Conservation (phyloP, 2,329 filamentous ascomycete genomes). For the Zymoseptoria crescenta region DNA sequence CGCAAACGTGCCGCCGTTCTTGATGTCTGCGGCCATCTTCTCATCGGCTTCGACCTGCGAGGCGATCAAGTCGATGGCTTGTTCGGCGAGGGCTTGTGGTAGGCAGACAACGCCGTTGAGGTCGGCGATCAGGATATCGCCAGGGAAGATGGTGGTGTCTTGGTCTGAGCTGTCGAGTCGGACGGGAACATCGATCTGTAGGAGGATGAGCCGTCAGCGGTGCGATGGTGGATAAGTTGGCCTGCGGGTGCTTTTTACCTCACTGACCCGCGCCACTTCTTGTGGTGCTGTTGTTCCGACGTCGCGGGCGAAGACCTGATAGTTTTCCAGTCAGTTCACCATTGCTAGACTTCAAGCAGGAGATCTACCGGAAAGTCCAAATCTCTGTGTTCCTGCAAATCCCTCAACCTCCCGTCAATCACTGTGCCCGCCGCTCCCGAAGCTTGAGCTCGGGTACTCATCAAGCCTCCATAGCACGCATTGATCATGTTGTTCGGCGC, state of each 20-base stretch:
- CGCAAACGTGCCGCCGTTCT: constrained; percentile 16
- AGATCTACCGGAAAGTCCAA: constrained; percentile 37
- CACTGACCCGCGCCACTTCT: constrained; percentile 26
- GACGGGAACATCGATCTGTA: constrained; percentile 28
- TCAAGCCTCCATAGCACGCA: constrained; percentile 48
- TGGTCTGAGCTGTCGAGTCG: constrained; percentile 26
- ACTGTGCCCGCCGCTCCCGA: constrained; percentile 43
- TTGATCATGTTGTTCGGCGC: constrained; percentile 41
- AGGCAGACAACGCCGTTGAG: constrained; percentile 34
- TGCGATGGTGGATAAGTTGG: neutral
- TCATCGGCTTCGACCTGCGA: constrained; percentile 27
- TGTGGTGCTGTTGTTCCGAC: constrained; percentile 29
- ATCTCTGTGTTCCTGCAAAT: constrained; percentile 47
- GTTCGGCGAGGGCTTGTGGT: constrained; percentile 21
- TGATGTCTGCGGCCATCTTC: constrained; percentile 24
- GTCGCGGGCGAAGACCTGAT: constrained; percentile 27
- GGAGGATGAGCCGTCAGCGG: neutral
- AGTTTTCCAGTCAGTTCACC: neutral
- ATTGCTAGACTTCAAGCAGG: neutral
- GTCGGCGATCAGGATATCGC: constrained; percentile 33
- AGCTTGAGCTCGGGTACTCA: constrained; percentile 42
- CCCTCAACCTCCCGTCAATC: constrained; percentile 47
- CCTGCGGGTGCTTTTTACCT: constrained; percentile 11
- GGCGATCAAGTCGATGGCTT: constrained; percentile 23
- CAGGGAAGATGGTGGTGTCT: constrained; percentile 28